These are phyloP conservation scores for Microcos paniculata DNA, from an alignment of 345 rosid species.

Conservation along the genomic window DNA sequence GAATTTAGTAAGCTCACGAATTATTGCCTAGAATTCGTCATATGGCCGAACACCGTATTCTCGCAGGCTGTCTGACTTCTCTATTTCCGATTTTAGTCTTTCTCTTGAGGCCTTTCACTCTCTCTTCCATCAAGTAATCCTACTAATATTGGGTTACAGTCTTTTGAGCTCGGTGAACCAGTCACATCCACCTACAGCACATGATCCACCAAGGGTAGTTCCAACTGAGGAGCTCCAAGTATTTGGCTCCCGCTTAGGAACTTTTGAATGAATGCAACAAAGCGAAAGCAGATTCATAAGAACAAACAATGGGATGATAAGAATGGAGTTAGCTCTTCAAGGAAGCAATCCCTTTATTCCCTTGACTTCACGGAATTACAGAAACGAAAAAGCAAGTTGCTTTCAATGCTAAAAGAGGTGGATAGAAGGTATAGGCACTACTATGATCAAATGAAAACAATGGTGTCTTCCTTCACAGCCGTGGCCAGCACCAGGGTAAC, in stretches of 20 bases:
- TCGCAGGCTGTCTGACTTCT: constrained; percentile 90
- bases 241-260: constrained; percentile 70
- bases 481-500: constrained; percentile 83
- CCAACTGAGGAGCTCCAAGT: constrained; percentile 67
- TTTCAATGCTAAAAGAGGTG: constrained; percentile 95
- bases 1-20: constrained; percentile 96
- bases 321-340: constrained; percentile 50
- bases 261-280: constrained; percentile 66
- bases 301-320: constrained; percentile 54
- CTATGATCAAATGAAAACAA: constrained; percentile 89
- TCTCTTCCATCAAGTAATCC: constrained; percentile 83
- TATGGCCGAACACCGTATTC: constrained; percentile 97
- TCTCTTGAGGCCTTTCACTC: constrained; percentile 77
- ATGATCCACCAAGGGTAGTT: constrained; percentile 50
- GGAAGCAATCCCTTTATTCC: constrained; percentile 63
- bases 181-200: no score
- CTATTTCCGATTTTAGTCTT: constrained; percentile 95
- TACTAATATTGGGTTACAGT: constrained; percentile 71
- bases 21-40: constrained; percentile 87
- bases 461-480: constrained; percentile 66
- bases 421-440: constrained; percentile 89
- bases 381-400: constrained; percentile 81
- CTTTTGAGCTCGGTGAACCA: constrained; percentile 64
- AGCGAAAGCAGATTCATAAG: constrained; percentile 40
- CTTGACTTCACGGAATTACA: constrained; percentile 90